Base-by-base conservation (phyloP, 164 flowering plant genomes). In the Stephania cephalantha region DNA sequence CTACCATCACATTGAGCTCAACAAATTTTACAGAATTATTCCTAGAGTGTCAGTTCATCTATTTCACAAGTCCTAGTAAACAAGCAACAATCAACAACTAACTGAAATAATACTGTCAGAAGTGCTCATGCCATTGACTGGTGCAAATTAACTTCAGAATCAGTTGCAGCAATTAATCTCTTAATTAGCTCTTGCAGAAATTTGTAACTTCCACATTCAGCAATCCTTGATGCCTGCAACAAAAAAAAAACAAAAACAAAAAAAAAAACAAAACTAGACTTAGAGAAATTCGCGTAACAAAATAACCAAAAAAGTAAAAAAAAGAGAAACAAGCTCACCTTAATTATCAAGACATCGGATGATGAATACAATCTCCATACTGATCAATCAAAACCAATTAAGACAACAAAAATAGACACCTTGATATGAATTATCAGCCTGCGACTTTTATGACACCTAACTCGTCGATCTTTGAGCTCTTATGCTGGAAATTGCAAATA, bases 391-490 rank as follows among this genome's bases (percentile, higher is more conserved):
- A 75, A 74, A 78, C 74, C 77, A 78, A 77, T 71, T 75, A 73
- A 73, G 85, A 74, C 17, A 65, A 71, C 78, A 25, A 74, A 9
- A 72, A 73, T 48, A 30, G 72, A 69, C 77, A 71, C 74, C 72
- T 78, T 73, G 70, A 73, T 72, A 81, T 75, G 76, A 70, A 46
- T 68, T 61, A 72, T 91, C 87, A 91, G 78, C 97, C 93, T 9
- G 90, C 94, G 78, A 91, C 99, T 85, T 81, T 92, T 81, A 93
- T 89, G 58, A 84, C 86, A 75, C 95, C 95, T 76, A 90, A 78
- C 76, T 93, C 95, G 76, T 89, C 95, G 46, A 90, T 82, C 84
- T 89, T 91, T 69, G 97, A 87, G 87, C 91, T 88, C 84, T 89
- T 95, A 80, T 92, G 97, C 98, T 94, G 95, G 79, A 85, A 81